A percentile compares a stretch with the other conserved stretches of the same genome.
Evolutionary conservation across 2,329 filamentous ascomycete species (phyloP).

Genomic region (Beauveria brongniartii): DNA sequence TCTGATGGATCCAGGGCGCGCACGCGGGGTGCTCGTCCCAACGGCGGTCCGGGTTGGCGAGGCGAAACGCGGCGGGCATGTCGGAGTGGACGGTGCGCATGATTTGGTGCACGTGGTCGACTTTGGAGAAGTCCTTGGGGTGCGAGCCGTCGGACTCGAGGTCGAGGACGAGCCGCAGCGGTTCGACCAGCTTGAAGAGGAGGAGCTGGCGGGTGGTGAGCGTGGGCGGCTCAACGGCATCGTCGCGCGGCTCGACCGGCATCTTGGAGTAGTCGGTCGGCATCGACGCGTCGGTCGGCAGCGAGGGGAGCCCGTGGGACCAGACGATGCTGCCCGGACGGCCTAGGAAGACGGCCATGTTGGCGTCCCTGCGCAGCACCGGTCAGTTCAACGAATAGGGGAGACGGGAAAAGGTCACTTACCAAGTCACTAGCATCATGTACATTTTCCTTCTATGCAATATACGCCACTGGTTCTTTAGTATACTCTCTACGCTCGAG

Average conservation of each 20-base stretch:
- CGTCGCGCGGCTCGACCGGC: conserved; percentile 38
- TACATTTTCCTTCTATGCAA: conserved; percentile 49
- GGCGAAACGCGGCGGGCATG: conserved; percentile 45
- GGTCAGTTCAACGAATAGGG: background rate
- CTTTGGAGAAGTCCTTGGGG: conserved; percentile 43
- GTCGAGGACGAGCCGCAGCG: conserved; percentile 44
- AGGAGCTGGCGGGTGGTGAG: conserved; percentile 46
- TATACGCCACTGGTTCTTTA: conserved; percentile 51
- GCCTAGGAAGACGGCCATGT: conserved; percentile 45
- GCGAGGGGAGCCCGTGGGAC: conserved; percentile 36
- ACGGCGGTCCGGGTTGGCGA: conserved; percentile 47
- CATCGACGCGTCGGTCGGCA: conserved; percentile 45
- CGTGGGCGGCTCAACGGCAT: conserved; percentile 44
- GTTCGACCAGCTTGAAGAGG: conserved; percentile 38
- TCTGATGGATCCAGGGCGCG: conserved; percentile 41
- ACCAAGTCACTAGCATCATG: conserved; percentile 41
- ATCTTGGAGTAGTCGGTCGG: conserved; percentile 39
- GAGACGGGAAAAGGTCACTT: background rate
- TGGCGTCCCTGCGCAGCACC: conserved; percentile 38
- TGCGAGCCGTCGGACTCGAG: conserved; percentile 49
- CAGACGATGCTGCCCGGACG: conserved; percentile 49
- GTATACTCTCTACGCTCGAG: conserved; percentile 37
- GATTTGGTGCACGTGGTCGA: conserved; percentile 45
- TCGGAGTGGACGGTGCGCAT: conserved; percentile 39
- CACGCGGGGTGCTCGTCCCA: conserved; percentile 45